These are phyloP conservation scores for Magnusiomyces clavatus DNA, from an alignment of 1,139 yeast genomes.

Conservation along the genomic window DNA sequence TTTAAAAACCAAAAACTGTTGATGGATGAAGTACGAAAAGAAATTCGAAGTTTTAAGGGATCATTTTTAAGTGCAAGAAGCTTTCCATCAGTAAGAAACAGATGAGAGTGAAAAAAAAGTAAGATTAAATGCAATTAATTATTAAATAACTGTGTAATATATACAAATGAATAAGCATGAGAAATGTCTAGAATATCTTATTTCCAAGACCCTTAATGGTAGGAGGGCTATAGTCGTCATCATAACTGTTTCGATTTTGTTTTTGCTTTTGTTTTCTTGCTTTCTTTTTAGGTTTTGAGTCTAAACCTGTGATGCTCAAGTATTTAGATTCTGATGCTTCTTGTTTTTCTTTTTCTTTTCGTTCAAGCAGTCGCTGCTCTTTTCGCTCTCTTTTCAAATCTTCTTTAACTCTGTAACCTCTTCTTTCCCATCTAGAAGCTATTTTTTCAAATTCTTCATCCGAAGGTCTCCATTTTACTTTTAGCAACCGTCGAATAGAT, in stretches of 20 bases:
- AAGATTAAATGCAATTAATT: not conserved
- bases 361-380: constrained; percentile 9
- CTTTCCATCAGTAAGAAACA: constrained; percentile 7
- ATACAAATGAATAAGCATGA: not conserved
- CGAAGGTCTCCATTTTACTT: constrained; percentile 69
- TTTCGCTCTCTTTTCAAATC: constrained; percentile 8
- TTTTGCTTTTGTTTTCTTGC: not conserved
- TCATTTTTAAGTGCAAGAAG: constrained; percentile 22
- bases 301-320: not conserved
- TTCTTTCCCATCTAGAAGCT: constrained; percentile 42
- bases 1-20: constrained; percentile 5
- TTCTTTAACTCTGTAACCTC: constrained; percentile 35
- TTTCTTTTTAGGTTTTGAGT: not conserved
- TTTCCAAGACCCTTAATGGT: constrained; percentile 2
- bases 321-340: constrained; percentile 8
- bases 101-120: not conserved
- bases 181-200: constrained; percentile 3
- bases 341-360: constrained; percentile 20
- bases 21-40: constrained; percentile 26
- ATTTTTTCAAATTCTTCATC: constrained; percentile 42
- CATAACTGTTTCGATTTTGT: not conserved
- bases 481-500: constrained; percentile 70
- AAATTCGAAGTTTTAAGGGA: constrained; percentile 30
- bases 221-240: not conserved
- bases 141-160: not conserved